phyloP scores from a whole-genome alignment of 1,284 basidiomycete genomes.

The Anthracocystis panici-leucophaei region DNA sequence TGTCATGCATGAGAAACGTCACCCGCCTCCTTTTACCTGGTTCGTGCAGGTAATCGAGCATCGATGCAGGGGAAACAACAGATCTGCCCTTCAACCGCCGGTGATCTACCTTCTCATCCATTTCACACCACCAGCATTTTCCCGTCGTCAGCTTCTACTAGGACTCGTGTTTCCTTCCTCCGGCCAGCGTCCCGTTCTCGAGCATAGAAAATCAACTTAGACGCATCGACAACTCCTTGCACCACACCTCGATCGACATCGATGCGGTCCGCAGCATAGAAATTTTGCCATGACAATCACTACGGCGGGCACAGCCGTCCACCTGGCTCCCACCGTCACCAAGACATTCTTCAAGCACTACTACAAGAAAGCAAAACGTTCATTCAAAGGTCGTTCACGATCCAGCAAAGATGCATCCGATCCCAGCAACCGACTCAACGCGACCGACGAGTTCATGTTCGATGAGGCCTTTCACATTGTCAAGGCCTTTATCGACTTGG shows the following conservation, averaged over 20 bases:
- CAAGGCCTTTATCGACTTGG: slow-evolving; percentile 55
- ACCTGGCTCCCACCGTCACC: slow-evolving; percentile 64
- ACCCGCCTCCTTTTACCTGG: not conserved
- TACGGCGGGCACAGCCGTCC: slow-evolving; percentile 54
- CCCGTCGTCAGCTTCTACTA: too few species aligned
- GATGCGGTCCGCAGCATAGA: not conserved
- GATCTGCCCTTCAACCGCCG: not conserved
- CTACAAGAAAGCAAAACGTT: slow-evolving; percentile 54
- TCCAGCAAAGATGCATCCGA: slow-evolving; percentile 2
- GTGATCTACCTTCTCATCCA: not conserved
- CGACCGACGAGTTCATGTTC: slow-evolving; percentile 57
- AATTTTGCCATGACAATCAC: slow-evolving; percentile 56
- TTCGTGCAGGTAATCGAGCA: too few species aligned
- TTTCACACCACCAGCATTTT: not conserved
- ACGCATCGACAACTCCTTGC: not conserved
- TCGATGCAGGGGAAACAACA: too few species aligned
- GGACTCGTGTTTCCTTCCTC: not conserved
- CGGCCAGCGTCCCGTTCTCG: not conserved
- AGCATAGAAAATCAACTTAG: not conserved
- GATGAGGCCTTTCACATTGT: slow-evolving; percentile 60
- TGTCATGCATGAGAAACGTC: not conserved
- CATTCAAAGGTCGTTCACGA: slow-evolving; percentile 20
- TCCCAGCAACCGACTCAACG: slow-evolving; percentile 18
- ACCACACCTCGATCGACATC: not conserved
- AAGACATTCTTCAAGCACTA: slow-evolving; percentile 65